Conservation (phyloP, 2,329 filamentous ascomycete species). For the Nemania sp. region DNA sequence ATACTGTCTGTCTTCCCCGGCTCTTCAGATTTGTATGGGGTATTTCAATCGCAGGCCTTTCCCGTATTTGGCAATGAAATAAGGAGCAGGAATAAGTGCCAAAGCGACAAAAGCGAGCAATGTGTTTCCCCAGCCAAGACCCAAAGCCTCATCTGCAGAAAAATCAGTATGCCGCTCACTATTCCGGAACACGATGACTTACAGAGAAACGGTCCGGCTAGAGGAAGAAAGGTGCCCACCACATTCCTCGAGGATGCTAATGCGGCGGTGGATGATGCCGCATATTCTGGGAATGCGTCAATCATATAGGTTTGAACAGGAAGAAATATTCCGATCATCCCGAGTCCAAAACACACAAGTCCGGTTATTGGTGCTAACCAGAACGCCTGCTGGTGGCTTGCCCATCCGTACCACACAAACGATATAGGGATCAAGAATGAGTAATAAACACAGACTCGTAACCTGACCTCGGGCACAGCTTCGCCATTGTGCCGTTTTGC, state of each 20-base stretch:
- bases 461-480: slow-evolving; percentile 18
- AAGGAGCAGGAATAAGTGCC: slow-evolving; percentile 20
- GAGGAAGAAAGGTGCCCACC: slow-evolving; percentile 22
- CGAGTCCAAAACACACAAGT: slow-evolving; percentile 19
- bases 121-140: slow-evolving; percentile 25
- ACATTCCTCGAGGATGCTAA: slow-evolving; percentile 22
- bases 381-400: slow-evolving; percentile 14
- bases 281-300: slow-evolving; percentile 25
- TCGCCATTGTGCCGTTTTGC: slow-evolving; percentile 9
- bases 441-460: slow-evolving; percentile 20
- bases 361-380: slow-evolving; percentile 25
- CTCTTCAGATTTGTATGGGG: not conserved
- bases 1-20: no score
- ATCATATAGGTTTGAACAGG: slow-evolving; percentile 25
- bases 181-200: not conserved
- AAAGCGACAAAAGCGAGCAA: slow-evolving; percentile 19
- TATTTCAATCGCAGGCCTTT: not conserved
- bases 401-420: slow-evolving; percentile 25
- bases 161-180: not conserved
- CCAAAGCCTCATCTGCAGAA: slow-evolving; percentile 16
- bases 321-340: slow-evolving; percentile 22
- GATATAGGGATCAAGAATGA: slow-evolving; percentile 24
- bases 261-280: slow-evolving; percentile 23
- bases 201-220: slow-evolving; percentile 23
- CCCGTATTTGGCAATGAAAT: slow-evolving; percentile 20